Percentiles rank a stretch among this genome's conserved stretches.
phyloP scores from a whole-genome alignment of 345 rosid genomes.

The Rhizophora mangle region DNA sequence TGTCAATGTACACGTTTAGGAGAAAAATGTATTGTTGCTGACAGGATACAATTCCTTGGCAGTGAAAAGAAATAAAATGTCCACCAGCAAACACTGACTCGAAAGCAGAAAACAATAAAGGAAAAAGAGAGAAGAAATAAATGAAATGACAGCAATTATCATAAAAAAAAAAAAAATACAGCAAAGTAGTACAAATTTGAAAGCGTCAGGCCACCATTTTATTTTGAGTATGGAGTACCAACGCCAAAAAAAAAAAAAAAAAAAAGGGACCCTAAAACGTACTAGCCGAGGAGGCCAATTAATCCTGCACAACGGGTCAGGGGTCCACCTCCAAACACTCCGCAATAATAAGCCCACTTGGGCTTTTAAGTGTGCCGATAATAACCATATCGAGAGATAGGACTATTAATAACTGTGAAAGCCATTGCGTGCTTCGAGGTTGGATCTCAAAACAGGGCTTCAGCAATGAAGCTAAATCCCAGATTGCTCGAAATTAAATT shows the following conservation, averaged over 20 bases:
- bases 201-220: too few species aligned
- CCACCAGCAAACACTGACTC: not conserved
- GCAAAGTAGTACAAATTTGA: too few species aligned
- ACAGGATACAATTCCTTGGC: conserved; percentile 13
- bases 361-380: conserved; percentile 1
- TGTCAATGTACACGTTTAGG: too few species aligned
- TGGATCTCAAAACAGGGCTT: not conserved
- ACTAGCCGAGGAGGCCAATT: not conserved
- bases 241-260: not conserved
- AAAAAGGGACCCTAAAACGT: not conserved
- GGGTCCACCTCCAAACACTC: conserved; percentile 9
- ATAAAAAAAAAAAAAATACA: not conserved
- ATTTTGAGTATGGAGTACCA: not conserved
- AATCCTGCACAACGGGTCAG: not conserved
- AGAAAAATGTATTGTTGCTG: conserved; percentile 13
- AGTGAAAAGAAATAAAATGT: not conserved
- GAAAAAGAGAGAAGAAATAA: not conserved
- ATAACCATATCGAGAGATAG: not conserved
- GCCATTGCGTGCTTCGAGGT: not conserved
- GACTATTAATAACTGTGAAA: not conserved
- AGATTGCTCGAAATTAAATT: not conserved
- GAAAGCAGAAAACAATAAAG: not conserved
- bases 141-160: not conserved
- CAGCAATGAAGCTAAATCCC: not conserved
- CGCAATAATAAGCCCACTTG: conserved; percentile 8